Evolutionary conservation across 2,329 filamentous ascomycete genomes (phyloP).

Genomic region (Diaporthe citri): DNA sequence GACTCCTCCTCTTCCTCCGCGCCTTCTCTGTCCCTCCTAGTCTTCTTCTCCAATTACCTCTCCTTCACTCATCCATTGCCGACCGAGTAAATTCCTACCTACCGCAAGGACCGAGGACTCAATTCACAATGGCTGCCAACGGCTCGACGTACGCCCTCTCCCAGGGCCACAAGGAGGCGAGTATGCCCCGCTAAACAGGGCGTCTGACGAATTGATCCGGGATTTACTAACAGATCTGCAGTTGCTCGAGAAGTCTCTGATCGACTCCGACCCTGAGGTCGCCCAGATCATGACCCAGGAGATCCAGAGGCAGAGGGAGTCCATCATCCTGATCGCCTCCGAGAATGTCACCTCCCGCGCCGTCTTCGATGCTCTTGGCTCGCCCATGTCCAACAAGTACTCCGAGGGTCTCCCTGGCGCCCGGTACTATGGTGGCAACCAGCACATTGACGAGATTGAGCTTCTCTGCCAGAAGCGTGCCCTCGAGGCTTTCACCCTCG

Average conservation of each 20-base stretch:
- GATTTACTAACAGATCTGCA: slow-evolving; percentile 56
- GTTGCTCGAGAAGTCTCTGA: slow-evolving; percentile 96
- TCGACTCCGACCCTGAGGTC: slow-evolving; percentile 93
- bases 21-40: background rate
- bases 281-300: slow-evolving; percentile 97
- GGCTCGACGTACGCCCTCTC: slow-evolving; percentile 51
- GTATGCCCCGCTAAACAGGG: slow-evolving; percentile 37
- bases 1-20: slow-evolving; percentile 1
- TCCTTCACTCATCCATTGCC: background rate
- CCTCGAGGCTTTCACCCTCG: slow-evolving; percentile 89
- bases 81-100: background rate
- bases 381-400: slow-evolving; percentile 98
- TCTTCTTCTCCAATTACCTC: background rate
- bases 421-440: slow-evolving; percentile 98
- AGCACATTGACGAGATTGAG: slow-evolving; percentile 98
- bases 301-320: slow-evolving; percentile 97
- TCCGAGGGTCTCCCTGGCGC: slow-evolving; percentile 98
- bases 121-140: slow-evolving; percentile 48
- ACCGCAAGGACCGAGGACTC: slow-evolving; percentile 4
- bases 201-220: background rate
- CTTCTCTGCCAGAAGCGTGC: slow-evolving; percentile 94
- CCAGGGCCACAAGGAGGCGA: slow-evolving; percentile 52
- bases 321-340: slow-evolving; percentile 97
- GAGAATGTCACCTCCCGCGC: slow-evolving; percentile 99
- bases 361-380: slow-evolving; percentile 97